Evolutionary conservation across 192 early-diverging fungal species (phyloP), one percentile per base, ranked within the genome.

Genomic region (Chytriomyces hyalinus): DNA sequence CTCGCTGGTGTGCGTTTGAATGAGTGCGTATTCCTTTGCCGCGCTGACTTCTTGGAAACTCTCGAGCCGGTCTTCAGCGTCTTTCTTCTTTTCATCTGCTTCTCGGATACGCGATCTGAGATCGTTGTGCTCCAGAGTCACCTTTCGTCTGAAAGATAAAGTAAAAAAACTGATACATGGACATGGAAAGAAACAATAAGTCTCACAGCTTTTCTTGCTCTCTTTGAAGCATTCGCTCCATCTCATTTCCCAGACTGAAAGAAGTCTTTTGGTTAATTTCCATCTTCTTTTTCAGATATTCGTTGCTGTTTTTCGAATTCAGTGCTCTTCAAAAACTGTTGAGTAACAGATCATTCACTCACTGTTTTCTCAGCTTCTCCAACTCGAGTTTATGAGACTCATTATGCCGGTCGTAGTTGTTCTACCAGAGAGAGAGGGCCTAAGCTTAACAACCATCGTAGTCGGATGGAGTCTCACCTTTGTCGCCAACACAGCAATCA

Each of bases 181-280:
- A 36, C 36, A 36, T 36, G 36, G 36, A 36, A 36, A 36, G 4
- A 36, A 36, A 36, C 24, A 26, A 26, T 26, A 26, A 26, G 36
- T 36, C 36, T 36, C 4, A 36, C 36, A 36, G 4, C 36, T 73
- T 73, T 48, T 73, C 71, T 73, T 73, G 71, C 61, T 73, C 71
- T 17, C 46, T 61, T 22, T 73, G 13, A 8, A 73, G 44, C 20
- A 73, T 20, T 45, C 71, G 7, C 22, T 73, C 59, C 28, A 73
- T 73, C n/a, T 73, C 71, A 49, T 60, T 26, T 28, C 71, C 61
- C 57, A 73, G 60, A 62, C 49, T 73, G 60, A 73, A 73, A 3
- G 71, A 73, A 46, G 45, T 73, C 46, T 73, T 73, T 62, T 73
- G 71, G 26, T 49, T 73, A 3, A 20, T 62, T 73, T 73, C 71